A percentile compares a stretch with the other conserved stretches of the same genome.
Conservation (phyloP, 2,329 filamentous ascomycete species). For the Septoria petroselini region DNA sequence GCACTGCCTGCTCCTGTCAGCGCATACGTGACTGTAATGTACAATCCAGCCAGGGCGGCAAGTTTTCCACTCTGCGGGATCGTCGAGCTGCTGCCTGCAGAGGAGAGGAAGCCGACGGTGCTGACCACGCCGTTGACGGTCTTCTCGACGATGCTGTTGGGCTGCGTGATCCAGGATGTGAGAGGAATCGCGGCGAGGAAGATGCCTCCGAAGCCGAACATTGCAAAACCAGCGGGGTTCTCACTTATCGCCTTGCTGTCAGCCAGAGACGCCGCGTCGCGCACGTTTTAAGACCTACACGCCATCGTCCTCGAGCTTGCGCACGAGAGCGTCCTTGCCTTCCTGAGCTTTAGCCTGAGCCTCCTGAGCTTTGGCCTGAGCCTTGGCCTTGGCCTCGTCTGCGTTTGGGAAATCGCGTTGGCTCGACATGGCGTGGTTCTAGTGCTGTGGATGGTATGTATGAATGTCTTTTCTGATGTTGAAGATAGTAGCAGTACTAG, state of each 20-base stretch:
- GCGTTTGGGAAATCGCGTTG: conserved; percentile 10
- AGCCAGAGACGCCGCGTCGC: not conserved
- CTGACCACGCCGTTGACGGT: conserved; percentile 30
- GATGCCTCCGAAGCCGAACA: conserved; percentile 29
- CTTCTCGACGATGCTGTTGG: conserved; percentile 29
- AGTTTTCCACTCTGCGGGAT: conserved; percentile 30
- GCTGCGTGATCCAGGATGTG: conserved; percentile 31
- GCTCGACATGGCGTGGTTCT: not conserved
- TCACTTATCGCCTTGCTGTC: conserved; percentile 17
- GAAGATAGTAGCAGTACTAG: not conserved
- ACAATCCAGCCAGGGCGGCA: conserved; percentile 31
- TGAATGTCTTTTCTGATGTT: not conserved
- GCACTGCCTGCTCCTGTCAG: conserved; percentile 30
- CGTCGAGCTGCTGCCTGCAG: conserved; percentile 23
- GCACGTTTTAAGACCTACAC: conserved; percentile 23
- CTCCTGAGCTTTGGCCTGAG: no score
- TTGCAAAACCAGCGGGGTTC: conserved; percentile 30
- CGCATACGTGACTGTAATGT: conserved; percentile 33
- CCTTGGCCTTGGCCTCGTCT: conserved; percentile 17
- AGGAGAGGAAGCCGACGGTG: conserved; percentile 28
- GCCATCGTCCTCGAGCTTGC: conserved; percentile 31
- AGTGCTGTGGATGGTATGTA: not conserved
- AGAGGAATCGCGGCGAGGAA: conserved; percentile 35
- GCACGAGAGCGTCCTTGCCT: conserved; percentile 18
- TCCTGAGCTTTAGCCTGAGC: conserved; percentile 18